These are phyloP conservation scores for Suillus paluster DNA, from an alignment of 768 basidiomycete genomes.

Conservation along the genomic window DNA sequence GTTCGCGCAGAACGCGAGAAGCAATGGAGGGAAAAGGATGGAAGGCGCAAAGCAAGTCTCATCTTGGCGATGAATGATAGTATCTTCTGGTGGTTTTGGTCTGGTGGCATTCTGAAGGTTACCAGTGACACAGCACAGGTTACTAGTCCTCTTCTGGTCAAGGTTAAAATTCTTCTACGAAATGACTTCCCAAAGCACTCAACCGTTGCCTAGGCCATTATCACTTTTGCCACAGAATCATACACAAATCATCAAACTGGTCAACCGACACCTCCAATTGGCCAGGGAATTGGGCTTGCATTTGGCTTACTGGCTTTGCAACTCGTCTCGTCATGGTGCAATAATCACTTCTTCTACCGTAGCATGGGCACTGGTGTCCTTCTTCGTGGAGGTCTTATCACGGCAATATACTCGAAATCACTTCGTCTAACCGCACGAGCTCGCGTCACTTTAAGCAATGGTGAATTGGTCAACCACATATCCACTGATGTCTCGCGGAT, in stretches of 20 bases:
- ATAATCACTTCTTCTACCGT: conserved; percentile 87
- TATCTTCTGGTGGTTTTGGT: conserved; percentile 81
- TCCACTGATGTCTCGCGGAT: conserved; percentile 91
- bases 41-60: conserved; percentile 66
- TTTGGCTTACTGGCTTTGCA: conserved; percentile 74
- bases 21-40: conserved; percentile 65
- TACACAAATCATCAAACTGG: conserved; percentile 52
- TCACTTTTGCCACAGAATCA: conserved; percentile 69
- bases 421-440: conserved; percentile 79
- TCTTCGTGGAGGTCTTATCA: conserved; percentile 82
- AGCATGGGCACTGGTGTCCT: conserved; percentile 76
- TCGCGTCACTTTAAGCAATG: conserved; percentile 81
- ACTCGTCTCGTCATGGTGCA: conserved; percentile 64
- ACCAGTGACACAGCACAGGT: conserved; percentile 75
- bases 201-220: conserved; percentile 55
- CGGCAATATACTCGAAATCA: conserved; percentile 81
- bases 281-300: conserved; percentile 73
- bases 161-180: conserved; percentile 47
- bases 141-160: conserved; percentile 77
- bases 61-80: conserved; percentile 75
- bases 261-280: conserved; percentile 44
- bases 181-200: not conserved
- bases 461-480: conserved; percentile 92
- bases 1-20: conserved; percentile 58
- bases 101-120: conserved; percentile 58